Evolutionary conservation across 768 basidiomycete species (phyloP).

Genomic region (Collybia mongolica): DNA sequence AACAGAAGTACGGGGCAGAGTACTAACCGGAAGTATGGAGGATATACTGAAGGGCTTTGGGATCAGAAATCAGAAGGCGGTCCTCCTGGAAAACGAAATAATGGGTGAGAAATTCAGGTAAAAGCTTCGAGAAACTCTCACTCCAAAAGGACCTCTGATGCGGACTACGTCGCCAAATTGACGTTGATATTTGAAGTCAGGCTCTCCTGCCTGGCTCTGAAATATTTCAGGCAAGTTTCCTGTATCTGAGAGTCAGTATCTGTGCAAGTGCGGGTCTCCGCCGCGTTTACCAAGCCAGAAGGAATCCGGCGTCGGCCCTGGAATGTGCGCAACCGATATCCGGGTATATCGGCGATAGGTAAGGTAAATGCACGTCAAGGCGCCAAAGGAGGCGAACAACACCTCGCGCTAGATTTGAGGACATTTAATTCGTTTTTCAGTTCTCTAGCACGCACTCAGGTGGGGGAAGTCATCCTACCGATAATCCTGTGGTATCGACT

Average conservation of each 20-base stretch:
- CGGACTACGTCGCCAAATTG: slow-evolving; percentile 50
- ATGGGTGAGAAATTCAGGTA: slow-evolving; percentile 1
- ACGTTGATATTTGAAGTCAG: slow-evolving; percentile 52
- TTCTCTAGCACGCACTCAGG: neutral
- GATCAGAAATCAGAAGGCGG: slow-evolving; percentile 52
- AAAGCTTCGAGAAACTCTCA: slow-evolving; percentile 20
- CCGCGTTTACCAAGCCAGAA: slow-evolving; percentile 41
- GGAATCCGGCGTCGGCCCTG: slow-evolving; percentile 48
- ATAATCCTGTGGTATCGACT: too few relatives aligned
- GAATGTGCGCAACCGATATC: slow-evolving; percentile 43
- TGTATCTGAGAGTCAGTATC: slow-evolving; percentile 14
- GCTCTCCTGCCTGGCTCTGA: slow-evolving; percentile 48
- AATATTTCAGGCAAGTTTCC: slow-evolving; percentile 51
- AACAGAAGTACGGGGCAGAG: neutral
- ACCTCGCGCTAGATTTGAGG: slow-evolving; percentile 2
- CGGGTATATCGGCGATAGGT: slow-evolving; percentile 33
- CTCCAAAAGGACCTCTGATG: slow-evolving; percentile 50
- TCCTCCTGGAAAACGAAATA: slow-evolving; percentile 37
- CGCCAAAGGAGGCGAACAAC: slow-evolving; percentile 9
- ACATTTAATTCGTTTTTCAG: neutral
- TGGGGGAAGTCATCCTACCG: neutral
- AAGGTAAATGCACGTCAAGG: slow-evolving; percentile 20
- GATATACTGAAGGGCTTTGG: slow-evolving; percentile 58
- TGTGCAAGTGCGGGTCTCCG: neutral
- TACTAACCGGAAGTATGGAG: slow-evolving; percentile 47